phyloP scores from a whole-genome alignment of 139 green algal species.

The Nannochloris sp. region DNA sequence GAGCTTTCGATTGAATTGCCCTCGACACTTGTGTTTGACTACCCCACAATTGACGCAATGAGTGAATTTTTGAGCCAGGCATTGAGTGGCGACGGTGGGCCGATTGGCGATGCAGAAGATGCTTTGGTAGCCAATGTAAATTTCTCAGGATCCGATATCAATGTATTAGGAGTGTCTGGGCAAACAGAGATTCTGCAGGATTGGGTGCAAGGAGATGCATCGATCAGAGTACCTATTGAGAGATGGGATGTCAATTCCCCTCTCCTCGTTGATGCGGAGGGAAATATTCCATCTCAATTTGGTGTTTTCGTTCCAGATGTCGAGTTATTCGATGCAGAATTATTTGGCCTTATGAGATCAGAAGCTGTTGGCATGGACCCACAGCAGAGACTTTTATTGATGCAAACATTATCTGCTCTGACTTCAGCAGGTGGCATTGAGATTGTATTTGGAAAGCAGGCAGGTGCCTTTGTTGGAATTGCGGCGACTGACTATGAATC shows the following conservation, averaged over 20 bases:
- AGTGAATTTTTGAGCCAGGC: constrained; percentile 26
- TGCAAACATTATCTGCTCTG: constrained; percentile 37
- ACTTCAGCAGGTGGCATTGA: not conserved
- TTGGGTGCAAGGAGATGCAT: constrained; percentile 16
- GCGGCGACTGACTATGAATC: constrained; percentile 55
- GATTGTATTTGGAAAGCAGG: constrained; percentile 5
- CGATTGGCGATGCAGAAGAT: not conserved
- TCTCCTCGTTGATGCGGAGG: not conserved
- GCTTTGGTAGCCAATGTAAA: not conserved
- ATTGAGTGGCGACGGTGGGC: not conserved
- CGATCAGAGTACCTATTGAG: constrained; percentile 24
- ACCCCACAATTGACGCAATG: constrained; percentile 45
- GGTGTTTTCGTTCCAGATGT: constrained; percentile 38
- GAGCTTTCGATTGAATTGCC: constrained; percentile 30
- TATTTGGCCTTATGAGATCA: constrained; percentile 31
- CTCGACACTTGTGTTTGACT: constrained; percentile 58
- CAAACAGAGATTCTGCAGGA: constrained; percentile 4
- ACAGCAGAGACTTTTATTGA: constrained; percentile 68
- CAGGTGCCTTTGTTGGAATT: constrained; percentile 61
- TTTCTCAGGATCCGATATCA: not conserved
- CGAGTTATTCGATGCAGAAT: constrained; percentile 40
- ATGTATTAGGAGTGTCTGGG: constrained; percentile 9
- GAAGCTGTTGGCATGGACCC: constrained; percentile 53
- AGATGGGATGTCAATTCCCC: constrained; percentile 37
- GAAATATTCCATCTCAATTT: constrained; percentile 30